Evolutionary conservation across 2,329 filamentous ascomycete species (phyloP), one percentile per base, ranked within the genome.

Genomic region (Colletotrichum nymphaeae): DNA sequence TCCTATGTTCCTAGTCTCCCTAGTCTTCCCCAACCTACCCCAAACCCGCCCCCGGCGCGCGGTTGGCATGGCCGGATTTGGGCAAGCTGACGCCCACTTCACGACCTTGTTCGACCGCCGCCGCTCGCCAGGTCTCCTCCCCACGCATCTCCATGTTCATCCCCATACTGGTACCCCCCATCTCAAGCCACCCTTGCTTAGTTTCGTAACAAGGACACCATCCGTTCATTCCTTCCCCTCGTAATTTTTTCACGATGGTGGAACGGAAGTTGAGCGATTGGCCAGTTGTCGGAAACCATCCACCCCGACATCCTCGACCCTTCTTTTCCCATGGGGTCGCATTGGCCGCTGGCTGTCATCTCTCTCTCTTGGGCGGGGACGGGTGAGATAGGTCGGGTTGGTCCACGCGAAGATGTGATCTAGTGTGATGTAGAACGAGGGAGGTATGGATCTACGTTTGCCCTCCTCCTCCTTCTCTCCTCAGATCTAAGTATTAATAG

Each of bases 81-180:
- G 66, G 8, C 60, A 73, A 69, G 70, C 26, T 65, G 57, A 59
- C 55, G 42, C 70, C 66, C 59, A 73, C 66, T 60, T 69, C 60
- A 52, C 59, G 65, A 32, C 69, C 63, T 35, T 30, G 63, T 55
- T 37, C 35, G 35, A 37, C 63, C 4, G 14, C 12, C 62, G 22
- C 28, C 57, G 58, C 58, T 62, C 66, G 67, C 60, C 52, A 30
- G 14, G 46, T 35, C 30, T 32, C 26, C 65, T 72, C 70, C 70
- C 66, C 66, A 69, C 70, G 66, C 55, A 64, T 65, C 59, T 73
- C 70, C 70, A 73, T 70, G 70, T 60, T 56, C 60, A 70, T 65
- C 70, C 67, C 70, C 67, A 73, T 70, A 57, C 46, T 8, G 37
- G 37, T 42, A 42, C 37, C 53, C 26, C 26, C 64, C 56, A 49